Conservation (phyloP, 1,284 basidiomycete genomes). For the Sanghuangporus baumii region DNA sequence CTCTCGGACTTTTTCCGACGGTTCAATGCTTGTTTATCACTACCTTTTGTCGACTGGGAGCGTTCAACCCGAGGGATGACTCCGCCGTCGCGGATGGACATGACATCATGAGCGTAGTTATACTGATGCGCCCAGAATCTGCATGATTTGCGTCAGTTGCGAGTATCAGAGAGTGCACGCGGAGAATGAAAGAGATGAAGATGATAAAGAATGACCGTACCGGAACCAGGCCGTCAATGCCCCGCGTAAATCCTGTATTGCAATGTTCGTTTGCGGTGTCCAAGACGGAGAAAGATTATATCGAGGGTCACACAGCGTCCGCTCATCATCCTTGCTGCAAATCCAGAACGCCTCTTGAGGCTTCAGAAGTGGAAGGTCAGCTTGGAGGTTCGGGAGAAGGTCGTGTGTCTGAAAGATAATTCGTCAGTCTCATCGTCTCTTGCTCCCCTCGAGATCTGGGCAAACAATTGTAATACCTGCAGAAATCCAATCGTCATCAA, state of each 20-base stretch:
- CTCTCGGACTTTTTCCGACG: neutral
- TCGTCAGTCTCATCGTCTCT: neutral
- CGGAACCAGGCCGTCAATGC: constrained; percentile 40
- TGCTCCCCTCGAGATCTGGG: neutral
- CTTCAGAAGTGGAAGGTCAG: constrained; percentile 24
- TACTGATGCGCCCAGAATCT: constrained; percentile 44
- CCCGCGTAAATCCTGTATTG: constrained; percentile 23
- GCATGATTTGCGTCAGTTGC: neutral
- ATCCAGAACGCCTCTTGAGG: constrained; percentile 34
- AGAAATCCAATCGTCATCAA: constrained; percentile 53
- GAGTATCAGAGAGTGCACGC: neutral
- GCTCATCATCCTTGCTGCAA: constrained; percentile 21
- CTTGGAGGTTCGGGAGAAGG: constrained; percentile 48
- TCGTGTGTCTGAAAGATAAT: constrained; percentile 31
- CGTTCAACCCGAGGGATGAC: constrained; percentile 22
- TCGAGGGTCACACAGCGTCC: constrained; percentile 33
- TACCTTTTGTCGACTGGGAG: constrained; percentile 2
- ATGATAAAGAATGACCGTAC: constrained; percentile 28
- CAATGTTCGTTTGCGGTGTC: constrained; percentile 21
- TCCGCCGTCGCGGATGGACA: constrained; percentile 40
- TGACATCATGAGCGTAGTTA: constrained; percentile 27
- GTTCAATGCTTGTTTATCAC: constrained; percentile 13
- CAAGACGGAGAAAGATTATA: constrained; percentile 26
- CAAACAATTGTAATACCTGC: constrained; percentile 35
- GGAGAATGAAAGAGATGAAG: neutral